Evolutionary conservation across 225 moss, liverwort and hornwort genomes (phyloP), one percentile per base, ranked within the genome.

Genomic region (Climacium dendroides): DNA sequence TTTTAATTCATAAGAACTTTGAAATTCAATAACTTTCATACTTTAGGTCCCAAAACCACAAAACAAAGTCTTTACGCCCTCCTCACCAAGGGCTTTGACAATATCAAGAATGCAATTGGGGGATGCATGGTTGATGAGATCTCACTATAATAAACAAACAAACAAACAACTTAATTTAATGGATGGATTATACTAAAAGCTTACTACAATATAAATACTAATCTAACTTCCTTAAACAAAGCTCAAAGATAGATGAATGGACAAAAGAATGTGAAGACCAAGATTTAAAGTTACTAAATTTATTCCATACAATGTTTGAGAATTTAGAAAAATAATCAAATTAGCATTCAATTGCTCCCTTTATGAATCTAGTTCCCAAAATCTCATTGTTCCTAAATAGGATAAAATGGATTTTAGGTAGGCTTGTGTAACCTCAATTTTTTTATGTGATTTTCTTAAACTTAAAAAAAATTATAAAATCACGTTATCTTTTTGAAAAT

Each of bases 361-460:
- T 23, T 13, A 23, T 4, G 4, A 23, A 13, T 67, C 45, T 45
- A 45, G 22, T n/a, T n/a, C n/a, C n/a, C n/a, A n/a, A n/a, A n/a
- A n/a, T n/a, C n/a, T n/a, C n/a, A n/a, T 13, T 13, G 37, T 24
- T 3, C 3, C 4, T 23, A 7, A 0, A 13, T 2, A 13, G 12
- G 23, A 67, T 0, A 37, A 37, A 67, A 67, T 30, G 32, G 30
- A 62, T 32, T 48, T 48, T 45, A 8, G 45, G 45, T 8, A 45
- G 8, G 45, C 45, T 66, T 66, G 6, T n/a, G 1, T 30, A 30
- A 32, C 32, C 8, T 63, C 63, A 63, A 32, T 32, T 16, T 32
- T 17, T 32, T 8, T 15, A n/a, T 2, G 16, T 8, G 32, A 16
- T 63, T 16, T 32, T 63, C 1, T 30, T 5, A 8, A 19, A 9